Conservation (phyloP, 1,139 yeast species). For the Saccharomycopsis hybrid region DNA sequence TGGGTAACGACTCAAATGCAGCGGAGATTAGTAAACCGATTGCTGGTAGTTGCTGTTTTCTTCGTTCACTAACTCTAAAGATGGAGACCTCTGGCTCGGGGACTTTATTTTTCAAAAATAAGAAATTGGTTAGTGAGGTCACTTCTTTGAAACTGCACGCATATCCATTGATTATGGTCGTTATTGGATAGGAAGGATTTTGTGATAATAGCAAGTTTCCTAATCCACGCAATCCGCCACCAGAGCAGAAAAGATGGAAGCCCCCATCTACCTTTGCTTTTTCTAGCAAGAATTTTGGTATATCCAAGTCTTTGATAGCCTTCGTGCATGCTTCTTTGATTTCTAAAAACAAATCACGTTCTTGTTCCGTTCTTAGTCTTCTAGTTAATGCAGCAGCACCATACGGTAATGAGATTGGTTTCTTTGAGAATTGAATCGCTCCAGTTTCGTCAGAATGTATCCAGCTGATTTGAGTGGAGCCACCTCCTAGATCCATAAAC, state of each 20-base stretch:
- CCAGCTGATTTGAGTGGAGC: constrained; percentile 61
- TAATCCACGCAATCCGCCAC: constrained; percentile 62
- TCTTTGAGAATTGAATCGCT: constrained; percentile 42
- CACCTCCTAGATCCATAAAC: constrained; percentile 64
- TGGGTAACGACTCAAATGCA: constrained; percentile 49
- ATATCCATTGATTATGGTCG: constrained; percentile 59
- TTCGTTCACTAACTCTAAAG: constrained; percentile 53
- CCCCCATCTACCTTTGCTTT: constrained; percentile 50
- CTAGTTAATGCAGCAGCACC: constrained; percentile 61
- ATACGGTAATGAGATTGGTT: constrained; percentile 56
- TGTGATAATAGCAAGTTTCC: constrained; percentile 53
- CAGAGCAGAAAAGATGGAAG: constrained; percentile 53
- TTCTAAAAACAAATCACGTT: constrained; percentile 38
- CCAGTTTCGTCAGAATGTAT: constrained; percentile 44
- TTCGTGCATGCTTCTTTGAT: constrained; percentile 39
- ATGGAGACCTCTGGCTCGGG: constrained; percentile 36
- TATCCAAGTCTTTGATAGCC: constrained; percentile 41
- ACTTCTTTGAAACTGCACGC: constrained; percentile 48
- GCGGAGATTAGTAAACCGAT: constrained; percentile 56
- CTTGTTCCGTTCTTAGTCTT: constrained; percentile 43
- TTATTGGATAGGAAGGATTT: constrained; percentile 44
- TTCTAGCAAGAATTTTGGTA: constrained; percentile 37
- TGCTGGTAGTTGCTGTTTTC: constrained; percentile 58
- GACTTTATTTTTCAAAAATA: constrained; percentile 37
- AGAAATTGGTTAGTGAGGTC: constrained; percentile 39